phyloP scores from a whole-genome alignment of 176 grass and related monocot species.

The Pharus latifolius region DNA sequence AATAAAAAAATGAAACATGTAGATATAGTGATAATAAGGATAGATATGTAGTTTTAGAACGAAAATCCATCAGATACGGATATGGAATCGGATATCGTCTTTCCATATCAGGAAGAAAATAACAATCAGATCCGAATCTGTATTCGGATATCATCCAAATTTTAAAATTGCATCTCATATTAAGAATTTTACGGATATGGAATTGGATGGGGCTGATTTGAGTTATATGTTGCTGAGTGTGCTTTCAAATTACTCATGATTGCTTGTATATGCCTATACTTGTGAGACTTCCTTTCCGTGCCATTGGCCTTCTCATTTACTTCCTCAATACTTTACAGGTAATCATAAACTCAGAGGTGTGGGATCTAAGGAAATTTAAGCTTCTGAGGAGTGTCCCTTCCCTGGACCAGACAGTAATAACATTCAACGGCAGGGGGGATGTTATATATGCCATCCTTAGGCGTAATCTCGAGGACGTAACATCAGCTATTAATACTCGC shows the following conservation, averaged over 20 bases:
- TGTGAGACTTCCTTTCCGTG: neutral
- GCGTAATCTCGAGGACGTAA: conserved; percentile 82
- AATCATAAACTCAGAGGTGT: conserved; percentile 95
- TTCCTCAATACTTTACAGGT: conserved; percentile 31
- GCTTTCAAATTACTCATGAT: neutral
- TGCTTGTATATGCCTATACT: neutral
- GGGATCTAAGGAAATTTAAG: conserved; percentile 96
- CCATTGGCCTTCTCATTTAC: conserved; percentile 3
- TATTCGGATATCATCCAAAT: too few species aligned
- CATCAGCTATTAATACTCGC: conserved; percentile 61
- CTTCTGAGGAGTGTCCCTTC: conserved; percentile 90
- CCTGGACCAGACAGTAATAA: conserved; percentile 92
- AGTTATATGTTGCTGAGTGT: neutral
- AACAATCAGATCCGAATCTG: too few species aligned
- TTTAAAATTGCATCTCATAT: too few species aligned
- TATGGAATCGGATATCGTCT: too few species aligned
- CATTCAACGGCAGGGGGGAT: conserved; percentile 79
- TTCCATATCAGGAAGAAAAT: too few species aligned
- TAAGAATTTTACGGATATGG: too few species aligned
- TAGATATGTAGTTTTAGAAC: too few species aligned
- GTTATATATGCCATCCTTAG: conserved; percentile 86
- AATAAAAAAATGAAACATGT: too few species aligned
- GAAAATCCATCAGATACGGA: too few species aligned
- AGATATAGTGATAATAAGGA: too few species aligned
- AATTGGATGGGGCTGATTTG: neutral